phyloP scores from a whole-genome alignment of 2,329 filamentous ascomycete species.

The Drechmeria coniospora region DNA sequence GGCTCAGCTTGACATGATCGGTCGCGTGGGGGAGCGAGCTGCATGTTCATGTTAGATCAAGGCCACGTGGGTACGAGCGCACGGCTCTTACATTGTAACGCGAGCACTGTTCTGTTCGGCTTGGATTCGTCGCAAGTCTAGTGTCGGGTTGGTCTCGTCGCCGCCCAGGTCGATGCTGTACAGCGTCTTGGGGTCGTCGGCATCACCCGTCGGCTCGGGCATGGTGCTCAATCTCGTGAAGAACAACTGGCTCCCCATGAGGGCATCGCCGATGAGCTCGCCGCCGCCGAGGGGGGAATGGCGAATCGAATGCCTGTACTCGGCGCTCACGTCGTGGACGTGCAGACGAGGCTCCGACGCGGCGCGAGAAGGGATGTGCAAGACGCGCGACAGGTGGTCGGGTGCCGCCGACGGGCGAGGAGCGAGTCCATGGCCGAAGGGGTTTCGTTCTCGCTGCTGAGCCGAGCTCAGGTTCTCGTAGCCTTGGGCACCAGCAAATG shows the following conservation, averaged over 20 bases:
- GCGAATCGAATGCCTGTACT: not conserved
- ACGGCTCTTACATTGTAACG: not conserved
- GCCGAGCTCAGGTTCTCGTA: slow-evolving; percentile 1
- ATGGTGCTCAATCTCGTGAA: not conserved
- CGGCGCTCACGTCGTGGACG: slow-evolving; percentile 1
- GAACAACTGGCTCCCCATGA: not conserved
- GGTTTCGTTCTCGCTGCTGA: not conserved
- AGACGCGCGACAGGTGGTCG: not conserved
- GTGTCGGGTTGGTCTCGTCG: not conserved
- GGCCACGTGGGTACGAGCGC: not conserved
- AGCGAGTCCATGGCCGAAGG: not conserved
- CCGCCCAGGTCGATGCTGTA: not conserved
- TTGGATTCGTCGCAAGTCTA: not conserved
- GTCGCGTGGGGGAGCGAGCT: not conserved
- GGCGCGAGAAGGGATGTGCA: not conserved
- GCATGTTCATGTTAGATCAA: not conserved
- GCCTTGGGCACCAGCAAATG: not conserved
- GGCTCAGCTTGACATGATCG: not conserved
- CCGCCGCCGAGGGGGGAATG: not conserved
- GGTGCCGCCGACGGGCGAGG: not conserved
- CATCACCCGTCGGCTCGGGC: not conserved
- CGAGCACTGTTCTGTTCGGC: not conserved
- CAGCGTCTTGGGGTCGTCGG: not conserved
- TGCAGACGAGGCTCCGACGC: not conserved
- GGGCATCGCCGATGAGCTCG: not conserved